These are phyloP conservation scores for Pestalotiopsis sp. DNA, from an alignment of 2,329 filamentous ascomycete species.

Conservation along the genomic window DNA sequence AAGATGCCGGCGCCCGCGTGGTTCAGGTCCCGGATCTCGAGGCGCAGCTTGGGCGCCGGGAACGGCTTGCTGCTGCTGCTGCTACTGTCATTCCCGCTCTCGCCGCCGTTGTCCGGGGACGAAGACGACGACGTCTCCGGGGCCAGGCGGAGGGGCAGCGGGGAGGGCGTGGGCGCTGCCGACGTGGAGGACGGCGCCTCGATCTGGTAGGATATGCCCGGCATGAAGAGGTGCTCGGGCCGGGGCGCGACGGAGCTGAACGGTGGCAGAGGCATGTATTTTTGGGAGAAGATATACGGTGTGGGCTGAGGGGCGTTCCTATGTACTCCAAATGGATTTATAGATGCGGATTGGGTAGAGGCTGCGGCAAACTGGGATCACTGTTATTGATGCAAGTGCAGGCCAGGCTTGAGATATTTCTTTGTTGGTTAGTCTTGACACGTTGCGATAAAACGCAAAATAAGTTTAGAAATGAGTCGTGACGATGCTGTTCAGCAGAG, in stretches of 20 bases:
- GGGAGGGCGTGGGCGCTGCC: conserved; percentile 15
- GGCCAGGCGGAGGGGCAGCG: conserved; percentile 17
- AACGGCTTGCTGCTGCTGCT: conserved; percentile 26
- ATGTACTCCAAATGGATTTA: neutral
- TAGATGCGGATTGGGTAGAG: neutral
- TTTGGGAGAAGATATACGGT: neutral
- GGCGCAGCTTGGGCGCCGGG: conserved; percentile 54
- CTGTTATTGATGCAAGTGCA: neutral
- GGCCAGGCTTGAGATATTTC: neutral
- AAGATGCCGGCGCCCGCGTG: conserved; percentile 67
- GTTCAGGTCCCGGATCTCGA: conserved; percentile 58
- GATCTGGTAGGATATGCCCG: conserved; percentile 27
- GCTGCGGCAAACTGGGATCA: neutral
- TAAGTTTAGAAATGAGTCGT: neutral
- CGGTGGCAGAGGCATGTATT: conserved; percentile 28
- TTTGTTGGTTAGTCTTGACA: neutral
- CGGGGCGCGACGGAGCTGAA: conserved; percentile 31
- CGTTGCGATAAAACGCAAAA: neutral
- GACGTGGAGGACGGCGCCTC: conserved; percentile 17
- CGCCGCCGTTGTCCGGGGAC: neutral
- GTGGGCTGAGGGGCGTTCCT: neutral
- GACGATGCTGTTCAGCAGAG: neutral
- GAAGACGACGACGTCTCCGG: neutral
- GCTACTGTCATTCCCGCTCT: neutral
- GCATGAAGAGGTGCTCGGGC: conserved; percentile 32